These are phyloP conservation scores for Phytopythium vexans DNA, from an alignment of 352 stramenopile species.

Conservation along the genomic window DNA sequence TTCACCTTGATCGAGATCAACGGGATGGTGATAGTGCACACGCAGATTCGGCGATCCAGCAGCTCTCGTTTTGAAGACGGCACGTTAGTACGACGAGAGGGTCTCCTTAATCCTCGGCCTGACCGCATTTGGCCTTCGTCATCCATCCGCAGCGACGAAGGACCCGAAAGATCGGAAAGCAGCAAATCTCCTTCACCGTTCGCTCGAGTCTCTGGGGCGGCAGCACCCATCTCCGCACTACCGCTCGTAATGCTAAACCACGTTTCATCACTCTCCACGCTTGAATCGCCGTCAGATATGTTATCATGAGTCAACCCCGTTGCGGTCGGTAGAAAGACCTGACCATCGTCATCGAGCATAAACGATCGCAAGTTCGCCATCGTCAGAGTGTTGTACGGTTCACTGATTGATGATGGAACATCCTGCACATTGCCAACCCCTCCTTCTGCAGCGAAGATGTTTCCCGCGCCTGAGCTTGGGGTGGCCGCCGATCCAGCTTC, in stretches of 20 bases:
- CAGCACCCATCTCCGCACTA: slow-evolving; percentile 39
- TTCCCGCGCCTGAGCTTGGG: too few species aligned
- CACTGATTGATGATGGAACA: background rate
- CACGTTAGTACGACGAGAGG: background rate
- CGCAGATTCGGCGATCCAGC: slow-evolving; percentile 65
- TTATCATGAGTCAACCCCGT: slow-evolving; percentile 18
- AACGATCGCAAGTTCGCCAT: slow-evolving; percentile 15
- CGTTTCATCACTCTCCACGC: slow-evolving; percentile 82
- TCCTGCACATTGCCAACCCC: background rate
- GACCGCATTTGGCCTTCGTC: too few species aligned
- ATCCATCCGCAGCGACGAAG: background rate
- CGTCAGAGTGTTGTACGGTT: background rate
- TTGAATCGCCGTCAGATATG: slow-evolving; percentile 55
- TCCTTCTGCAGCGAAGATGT: slow-evolving; percentile 41
- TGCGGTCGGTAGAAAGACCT: slow-evolving; percentile 5
- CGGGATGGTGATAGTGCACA: slow-evolving; percentile 82
- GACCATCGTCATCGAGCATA: slow-evolving; percentile 36
- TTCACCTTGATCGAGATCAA: slow-evolving; percentile 79
- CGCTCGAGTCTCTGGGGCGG: background rate
- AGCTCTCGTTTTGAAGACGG: slow-evolving; percentile 31
- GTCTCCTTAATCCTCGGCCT: too few species aligned
- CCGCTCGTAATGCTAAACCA: slow-evolving; percentile 87
- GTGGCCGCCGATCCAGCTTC: background rate
- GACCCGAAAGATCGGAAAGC: slow-evolving; percentile 1
- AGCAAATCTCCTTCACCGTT: background rate